Percentiles rank a stretch among this genome's conserved stretches.
phyloP scores from a whole-genome alignment of 148 eudicot genomes.

The Dysphania ambrosioides region DNA sequence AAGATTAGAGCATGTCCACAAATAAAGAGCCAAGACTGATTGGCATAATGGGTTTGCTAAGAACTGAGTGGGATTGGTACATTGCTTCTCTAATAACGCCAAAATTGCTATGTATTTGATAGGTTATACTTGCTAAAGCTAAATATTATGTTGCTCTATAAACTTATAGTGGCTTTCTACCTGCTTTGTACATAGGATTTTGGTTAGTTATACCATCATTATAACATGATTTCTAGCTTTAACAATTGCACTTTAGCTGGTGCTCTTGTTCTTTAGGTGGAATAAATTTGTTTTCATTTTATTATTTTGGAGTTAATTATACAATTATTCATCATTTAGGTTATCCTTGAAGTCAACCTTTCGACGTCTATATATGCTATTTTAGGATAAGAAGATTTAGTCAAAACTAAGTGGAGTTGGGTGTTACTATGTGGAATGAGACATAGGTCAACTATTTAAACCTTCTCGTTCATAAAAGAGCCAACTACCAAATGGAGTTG shows the following conservation, averaged over 20 bases:
- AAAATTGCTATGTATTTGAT: slow-evolving; percentile 1
- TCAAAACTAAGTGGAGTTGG: background rate
- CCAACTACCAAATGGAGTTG: too few species aligned
- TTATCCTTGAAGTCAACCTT: slow-evolving; percentile 3
- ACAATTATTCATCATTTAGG: too few species aligned
- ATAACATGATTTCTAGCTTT: too few species aligned
- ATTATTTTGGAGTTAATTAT: background rate
- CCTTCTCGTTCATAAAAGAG: too few species aligned
- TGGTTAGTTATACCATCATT: background rate
- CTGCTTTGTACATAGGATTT: slow-evolving; percentile 12
- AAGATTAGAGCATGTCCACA: background rate
- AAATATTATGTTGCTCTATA: background rate
- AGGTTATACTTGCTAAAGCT: slow-evolving; percentile 17
- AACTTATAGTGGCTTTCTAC: slow-evolving; percentile 14
- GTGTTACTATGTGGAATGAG: background rate
- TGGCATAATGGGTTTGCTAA: slow-evolving; percentile 35
- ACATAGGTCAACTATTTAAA: background rate
- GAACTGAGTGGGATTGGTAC: slow-evolving; percentile 29
- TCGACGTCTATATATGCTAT: background rate
- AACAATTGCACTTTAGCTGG: background rate
- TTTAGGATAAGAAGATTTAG: background rate
- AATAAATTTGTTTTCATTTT: background rate
- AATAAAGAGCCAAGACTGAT: slow-evolving; percentile 5
- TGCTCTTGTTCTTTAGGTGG: slow-evolving; percentile 8
- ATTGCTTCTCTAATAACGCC: slow-evolving; percentile 14